Evolutionary conservation across 2,329 filamentous ascomycete species (phyloP), one percentile per base, ranked within the genome.

Genomic region (Penicillium sp.): DNA sequence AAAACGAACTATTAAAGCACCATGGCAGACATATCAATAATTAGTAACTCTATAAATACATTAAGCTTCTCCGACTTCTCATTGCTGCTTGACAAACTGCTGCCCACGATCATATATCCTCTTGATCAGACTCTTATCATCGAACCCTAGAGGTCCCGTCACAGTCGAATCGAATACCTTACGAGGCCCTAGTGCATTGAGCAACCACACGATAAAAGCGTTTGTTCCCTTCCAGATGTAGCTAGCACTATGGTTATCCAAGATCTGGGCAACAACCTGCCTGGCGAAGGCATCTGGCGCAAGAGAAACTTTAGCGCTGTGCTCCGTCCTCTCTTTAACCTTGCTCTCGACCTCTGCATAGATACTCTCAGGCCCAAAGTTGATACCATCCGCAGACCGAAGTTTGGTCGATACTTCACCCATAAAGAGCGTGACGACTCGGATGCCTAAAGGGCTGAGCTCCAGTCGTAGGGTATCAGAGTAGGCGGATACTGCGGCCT

Each of bases 151-250:
- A 38, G 42, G 42, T 14, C 42, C 28, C 42, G 23, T 54, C 30
- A 54, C 16, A 26, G 33, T 47, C 5, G 52, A 54, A 28, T 54
- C 52, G 20, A 54, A 54, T 6, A 54, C 52, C 21, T 54, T 54
- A 3, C 52, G 42, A 28, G 52, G 43, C 6, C 52, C 52, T 21
- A 54, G 5, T 12, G 42, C 21, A 54, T 47, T 47, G 20, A 54
- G 52, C 16, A 54, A 40, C 52, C 52, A 54, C 14, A 54, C 42
- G 4, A 47, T 47, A 9, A 54, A 47, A 47, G 52, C 52, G 24
- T 54, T 54, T 38, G 52, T 54, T 14, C 52, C 52, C 11, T 54
- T 54, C 52, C 52, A 54, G 52, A 54, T 38, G 47, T 54, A 54
- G 30, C 7, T 54, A 14, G 26, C 33, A 26, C n/a, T 47, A 3